A percentile compares a stretch with the other conserved stretches of the same genome.
These are phyloP conservation scores for Torulaspora gathmanii DNA, from an alignment of 805 yeast species.

Conservation along the genomic window DNA sequence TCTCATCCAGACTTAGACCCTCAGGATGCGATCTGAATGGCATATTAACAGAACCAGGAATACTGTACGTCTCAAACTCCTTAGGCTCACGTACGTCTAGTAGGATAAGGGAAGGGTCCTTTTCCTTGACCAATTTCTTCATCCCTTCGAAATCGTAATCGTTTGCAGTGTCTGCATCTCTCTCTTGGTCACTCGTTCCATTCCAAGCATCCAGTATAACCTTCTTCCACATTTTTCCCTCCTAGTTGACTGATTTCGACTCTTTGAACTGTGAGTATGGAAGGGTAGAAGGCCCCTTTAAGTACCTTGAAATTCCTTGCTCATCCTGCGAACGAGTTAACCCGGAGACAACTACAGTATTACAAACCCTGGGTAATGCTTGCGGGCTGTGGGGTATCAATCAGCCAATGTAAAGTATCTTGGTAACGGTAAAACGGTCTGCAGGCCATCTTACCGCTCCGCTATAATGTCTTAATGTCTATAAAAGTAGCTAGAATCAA, in stretches of 20 bases:
- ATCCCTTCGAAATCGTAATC: constrained; percentile 50
- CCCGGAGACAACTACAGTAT: background rate
- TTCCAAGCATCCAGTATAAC: constrained; percentile 28
- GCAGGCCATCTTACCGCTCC: background rate
- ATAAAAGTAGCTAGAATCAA: constrained; percentile 23
- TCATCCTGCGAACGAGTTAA: background rate
- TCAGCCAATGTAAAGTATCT: too few relatives aligned
- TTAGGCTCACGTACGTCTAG: constrained; percentile 86
- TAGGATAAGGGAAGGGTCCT: constrained; percentile 46
- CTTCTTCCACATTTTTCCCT: constrained; percentile 22
- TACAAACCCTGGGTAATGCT: background rate
- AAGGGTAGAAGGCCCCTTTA: background rate
- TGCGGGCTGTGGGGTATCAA: too few relatives aligned
- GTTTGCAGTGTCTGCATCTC: constrained; percentile 34
- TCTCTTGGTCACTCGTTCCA: constrained; percentile 16
- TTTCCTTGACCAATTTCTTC: constrained; percentile 40
- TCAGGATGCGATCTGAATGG: constrained; percentile 85
- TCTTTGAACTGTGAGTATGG: background rate
- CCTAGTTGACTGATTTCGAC: background rate
- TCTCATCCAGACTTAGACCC: constrained; percentile 65
- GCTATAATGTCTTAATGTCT: constrained; percentile 1
- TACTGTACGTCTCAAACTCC: constrained; percentile 62
- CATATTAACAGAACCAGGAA: constrained; percentile 77
- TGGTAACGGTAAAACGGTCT: background rate
- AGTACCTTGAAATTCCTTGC: background rate